phyloP scores from a whole-genome alignment of 306 rosid genomes.

The Lablab purpureus region DNA sequence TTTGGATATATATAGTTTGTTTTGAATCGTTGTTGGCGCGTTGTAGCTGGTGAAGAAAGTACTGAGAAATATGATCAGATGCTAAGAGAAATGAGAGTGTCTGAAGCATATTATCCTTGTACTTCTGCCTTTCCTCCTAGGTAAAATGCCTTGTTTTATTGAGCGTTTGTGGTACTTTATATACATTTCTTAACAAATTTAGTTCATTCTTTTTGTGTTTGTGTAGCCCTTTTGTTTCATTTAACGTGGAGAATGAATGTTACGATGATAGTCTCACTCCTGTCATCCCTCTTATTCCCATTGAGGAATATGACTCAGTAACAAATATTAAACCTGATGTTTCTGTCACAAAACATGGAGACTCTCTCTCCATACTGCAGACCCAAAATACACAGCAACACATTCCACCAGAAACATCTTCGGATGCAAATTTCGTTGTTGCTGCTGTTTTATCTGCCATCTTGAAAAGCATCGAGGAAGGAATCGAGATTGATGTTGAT shows the following conservation, averaged over 20 bases:
- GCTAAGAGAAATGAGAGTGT: constrained; percentile 60
- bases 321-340: constrained; percentile 23
- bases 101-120: constrained; percentile 78
- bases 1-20: constrained; percentile 58
- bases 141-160: constrained; percentile 41
- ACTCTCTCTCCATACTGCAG: constrained; percentile 12
- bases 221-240: constrained; percentile 62
- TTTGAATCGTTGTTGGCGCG: constrained; percentile 54
- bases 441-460: constrained; percentile 58
- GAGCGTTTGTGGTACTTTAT: background rate
- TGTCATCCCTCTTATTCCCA: constrained; percentile 59
- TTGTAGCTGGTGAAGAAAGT: constrained; percentile 82
- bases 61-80: constrained; percentile 58
- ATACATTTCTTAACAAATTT: constrained; percentile 16
- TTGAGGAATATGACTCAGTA: constrained; percentile 62
- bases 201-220: background rate
- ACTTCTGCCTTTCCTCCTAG: constrained; percentile 68
- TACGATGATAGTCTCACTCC: constrained; percentile 67
- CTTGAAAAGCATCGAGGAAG: constrained; percentile 58
- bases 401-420: constrained; percentile 17
- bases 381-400: constrained; percentile 15
- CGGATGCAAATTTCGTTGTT: constrained; percentile 55
- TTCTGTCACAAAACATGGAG: background rate
- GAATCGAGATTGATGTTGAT: constrained; percentile 61
- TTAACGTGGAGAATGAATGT: constrained; percentile 51